phyloP scores from a whole-genome alignment of 2,329 filamentous ascomycete genomes.

The Cladosporium cucumerinum region DNA sequence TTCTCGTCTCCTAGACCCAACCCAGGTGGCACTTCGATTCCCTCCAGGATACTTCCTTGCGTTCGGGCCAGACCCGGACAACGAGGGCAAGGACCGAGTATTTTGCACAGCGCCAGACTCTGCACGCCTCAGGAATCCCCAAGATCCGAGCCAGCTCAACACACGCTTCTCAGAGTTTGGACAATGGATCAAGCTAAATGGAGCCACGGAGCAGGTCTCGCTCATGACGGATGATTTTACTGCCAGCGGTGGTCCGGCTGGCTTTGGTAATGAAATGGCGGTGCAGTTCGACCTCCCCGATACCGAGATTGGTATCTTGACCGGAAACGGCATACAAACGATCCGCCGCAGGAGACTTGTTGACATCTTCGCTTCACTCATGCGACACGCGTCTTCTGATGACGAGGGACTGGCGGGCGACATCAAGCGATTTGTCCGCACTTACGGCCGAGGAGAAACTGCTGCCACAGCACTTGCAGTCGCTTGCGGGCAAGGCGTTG shows the following conservation, averaged over 20 bases:
- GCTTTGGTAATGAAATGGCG: slow-evolving; percentile 92
- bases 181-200: slow-evolving; percentile 68
- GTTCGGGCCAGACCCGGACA: slow-evolving; percentile 55
- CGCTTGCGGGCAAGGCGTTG: slow-evolving; percentile 87
- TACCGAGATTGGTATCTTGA: slow-evolving; percentile 84
- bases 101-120: slow-evolving; percentile 88
- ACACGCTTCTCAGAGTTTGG: slow-evolving; percentile 73
- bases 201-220: slow-evolving; percentile 35
- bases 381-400: slow-evolving; percentile 61
- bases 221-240: slow-evolving; percentile 70
- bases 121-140: slow-evolving; percentile 62
- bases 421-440: slow-evolving; percentile 75
- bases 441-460: slow-evolving; percentile 85
- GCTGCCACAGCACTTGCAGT: slow-evolving; percentile 89
- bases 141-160: slow-evolving; percentile 49
- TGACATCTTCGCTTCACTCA: slow-evolving; percentile 82
- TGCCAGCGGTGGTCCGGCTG: slow-evolving; percentile 63
- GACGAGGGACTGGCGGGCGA: slow-evolving; percentile 79
- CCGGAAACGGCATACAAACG: slow-evolving; percentile 84
- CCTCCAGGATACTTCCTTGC: slow-evolving; percentile 89
- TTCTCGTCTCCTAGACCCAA: slow-evolving; percentile 36
- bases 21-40: slow-evolving; percentile 52
- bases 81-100: slow-evolving; percentile 56
- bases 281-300: slow-evolving; percentile 87
- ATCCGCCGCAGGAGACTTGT: slow-evolving; percentile 80